A percentile compares a stretch with the other conserved stretches of the same genome.
These are phyloP conservation scores for Melampsora americana DNA, from an alignment of 1,284 basidiomycete species.

Conservation along the genomic window DNA sequence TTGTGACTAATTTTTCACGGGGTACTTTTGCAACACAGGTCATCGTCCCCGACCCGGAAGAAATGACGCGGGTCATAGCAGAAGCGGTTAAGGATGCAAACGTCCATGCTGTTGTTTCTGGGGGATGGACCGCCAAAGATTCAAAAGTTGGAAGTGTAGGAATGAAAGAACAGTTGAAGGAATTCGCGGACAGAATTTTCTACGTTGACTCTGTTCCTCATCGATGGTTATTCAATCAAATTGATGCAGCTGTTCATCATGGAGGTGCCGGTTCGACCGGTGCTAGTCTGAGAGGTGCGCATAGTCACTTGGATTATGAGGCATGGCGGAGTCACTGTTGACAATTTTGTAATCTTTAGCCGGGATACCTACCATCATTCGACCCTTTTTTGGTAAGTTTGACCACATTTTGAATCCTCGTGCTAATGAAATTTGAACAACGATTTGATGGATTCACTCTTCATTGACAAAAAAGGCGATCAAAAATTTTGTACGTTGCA, in stretches of 20 bases:
- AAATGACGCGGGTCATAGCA: constrained; percentile 83
- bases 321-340: neutral
- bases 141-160: constrained; percentile 55
- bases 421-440: neutral
- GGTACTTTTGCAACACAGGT: constrained; percentile 57
- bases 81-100: constrained; percentile 67
- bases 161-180: constrained; percentile 53
- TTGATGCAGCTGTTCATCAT: constrained; percentile 90
- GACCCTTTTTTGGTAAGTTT: constrained; percentile 91
- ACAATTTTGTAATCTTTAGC: constrained; percentile 61
- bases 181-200: constrained; percentile 74
- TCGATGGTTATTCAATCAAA: constrained; percentile 89
- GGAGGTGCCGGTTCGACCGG: constrained; percentile 91
- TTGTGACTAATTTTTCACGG: constrained; percentile 60
- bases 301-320: neutral
- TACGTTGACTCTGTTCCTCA: constrained; percentile 84
- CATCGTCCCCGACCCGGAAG: constrained; percentile 87
- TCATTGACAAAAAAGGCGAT: neutral
- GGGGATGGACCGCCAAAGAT: constrained; percentile 93
- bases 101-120: constrained; percentile 76
- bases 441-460: neutral
- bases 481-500: constrained; percentile 37
- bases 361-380: constrained; percentile 90
- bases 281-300: constrained; percentile 75
- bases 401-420: constrained; percentile 71